phyloP scores from a whole-genome alignment of 331 rosid species.

The Dryas integrifolia region DNA sequence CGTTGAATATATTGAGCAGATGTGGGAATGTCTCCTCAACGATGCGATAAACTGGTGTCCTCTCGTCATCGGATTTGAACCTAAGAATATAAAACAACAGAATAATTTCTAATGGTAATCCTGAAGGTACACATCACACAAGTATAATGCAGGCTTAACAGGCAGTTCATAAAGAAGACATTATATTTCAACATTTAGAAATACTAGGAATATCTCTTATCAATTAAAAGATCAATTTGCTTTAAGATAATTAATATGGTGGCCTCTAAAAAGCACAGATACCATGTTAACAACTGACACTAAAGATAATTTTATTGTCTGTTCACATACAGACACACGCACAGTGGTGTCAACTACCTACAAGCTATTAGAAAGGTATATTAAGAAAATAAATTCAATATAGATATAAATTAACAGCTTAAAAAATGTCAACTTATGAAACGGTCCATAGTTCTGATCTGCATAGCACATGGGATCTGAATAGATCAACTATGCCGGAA shows the following conservation, averaged over 20 bases:
- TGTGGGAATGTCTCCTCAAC: conserved; percentile 79
- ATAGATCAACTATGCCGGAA: background rate
- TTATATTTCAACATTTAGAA: background rate
- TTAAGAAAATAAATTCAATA: too few species aligned
- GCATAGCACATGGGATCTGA: background rate
- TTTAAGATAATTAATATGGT: background rate
- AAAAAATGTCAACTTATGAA: background rate
- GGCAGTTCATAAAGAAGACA: background rate
- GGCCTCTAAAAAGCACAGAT: background rate
- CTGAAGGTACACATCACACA: background rate
- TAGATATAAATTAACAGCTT: background rate
- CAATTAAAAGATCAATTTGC: background rate
- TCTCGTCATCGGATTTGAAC: conserved; percentile 88
- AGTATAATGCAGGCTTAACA: background rate
- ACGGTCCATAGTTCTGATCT: background rate
- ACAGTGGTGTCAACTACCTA: background rate
- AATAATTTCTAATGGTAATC: background rate
- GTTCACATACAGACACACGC: background rate
- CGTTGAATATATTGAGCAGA: conserved; percentile 67
- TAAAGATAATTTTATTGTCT: background rate
- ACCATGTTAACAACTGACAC: background rate
- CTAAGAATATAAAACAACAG: conserved; percentile 35
- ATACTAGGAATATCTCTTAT: background rate
- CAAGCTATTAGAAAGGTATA: background rate
- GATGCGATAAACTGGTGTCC: conserved; percentile 63